A percentile compares a stretch with the other conserved stretches of the same genome.
Evolutionary conservation across 257 asterid genomes (phyloP).

Genomic region (Verbascum thapsus): DNA sequence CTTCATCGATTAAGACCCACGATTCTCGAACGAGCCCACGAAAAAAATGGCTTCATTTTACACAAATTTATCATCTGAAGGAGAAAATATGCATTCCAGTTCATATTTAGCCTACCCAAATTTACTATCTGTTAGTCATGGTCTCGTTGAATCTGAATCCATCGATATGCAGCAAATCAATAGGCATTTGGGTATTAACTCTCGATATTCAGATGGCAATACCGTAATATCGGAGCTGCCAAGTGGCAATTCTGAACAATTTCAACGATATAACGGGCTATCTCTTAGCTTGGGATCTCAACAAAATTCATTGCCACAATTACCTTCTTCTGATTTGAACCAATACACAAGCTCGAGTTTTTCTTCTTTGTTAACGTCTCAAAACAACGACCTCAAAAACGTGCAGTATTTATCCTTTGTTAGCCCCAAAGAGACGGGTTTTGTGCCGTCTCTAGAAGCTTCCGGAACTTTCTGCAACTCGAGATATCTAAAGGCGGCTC

Average conservation of each 20-base stretch:
- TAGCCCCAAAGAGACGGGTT: constrained; percentile 34
- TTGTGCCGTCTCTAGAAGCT: constrained; percentile 32
- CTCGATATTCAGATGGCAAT: constrained; percentile 44
- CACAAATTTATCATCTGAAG: constrained; percentile 45
- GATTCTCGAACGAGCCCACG: constrained; percentile 23
- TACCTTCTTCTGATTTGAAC: constrained; percentile 49
- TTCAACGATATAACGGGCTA: constrained; percentile 51
- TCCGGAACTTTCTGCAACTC: constrained; percentile 45
- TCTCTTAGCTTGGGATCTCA: constrained; percentile 73
- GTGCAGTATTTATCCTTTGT: constrained; percentile 53
- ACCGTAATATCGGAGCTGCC: constrained; percentile 36
- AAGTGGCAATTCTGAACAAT: constrained; percentile 37
- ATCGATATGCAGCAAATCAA: constrained; percentile 39
- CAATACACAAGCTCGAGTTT: constrained; percentile 43
- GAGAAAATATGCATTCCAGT: constrained; percentile 42
- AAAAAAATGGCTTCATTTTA: constrained; percentile 58
- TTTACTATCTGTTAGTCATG: constrained; percentile 40
- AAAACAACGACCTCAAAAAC: constrained; percentile 38
- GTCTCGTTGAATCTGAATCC: constrained; percentile 37
- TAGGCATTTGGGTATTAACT: constrained; percentile 32
- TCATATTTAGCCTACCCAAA: constrained; percentile 46
- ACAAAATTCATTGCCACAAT: constrained; percentile 39
- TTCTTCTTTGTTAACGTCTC: constrained; percentile 41
- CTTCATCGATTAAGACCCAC: constrained; percentile 16
- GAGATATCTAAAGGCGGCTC: constrained; percentile 64